phyloP scores from a whole-genome alignment of 225 moss, liverwort and hornwort species.

The Sphagnum contortum region DNA sequence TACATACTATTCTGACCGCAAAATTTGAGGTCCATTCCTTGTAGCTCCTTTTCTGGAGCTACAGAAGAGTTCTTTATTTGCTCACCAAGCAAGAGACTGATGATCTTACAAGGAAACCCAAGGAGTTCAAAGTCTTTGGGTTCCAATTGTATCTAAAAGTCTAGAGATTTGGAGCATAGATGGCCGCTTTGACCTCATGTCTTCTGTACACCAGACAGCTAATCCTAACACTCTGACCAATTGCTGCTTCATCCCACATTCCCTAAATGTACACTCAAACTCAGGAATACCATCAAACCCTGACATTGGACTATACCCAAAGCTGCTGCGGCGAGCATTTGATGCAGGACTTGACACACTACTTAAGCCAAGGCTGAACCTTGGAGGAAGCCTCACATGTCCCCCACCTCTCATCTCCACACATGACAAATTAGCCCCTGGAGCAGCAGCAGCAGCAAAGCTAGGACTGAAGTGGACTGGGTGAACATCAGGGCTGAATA shows the following conservation, averaged over 20 bases:
- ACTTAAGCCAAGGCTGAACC: slow-evolving; percentile 4
- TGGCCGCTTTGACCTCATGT: slow-evolving; percentile 17
- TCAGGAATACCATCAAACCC: slow-evolving; percentile 9
- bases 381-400: neutral
- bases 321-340: neutral
- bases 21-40: too few relatives aligned
- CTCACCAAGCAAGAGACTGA: too few relatives aligned
- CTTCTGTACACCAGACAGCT: slow-evolving; percentile 18
- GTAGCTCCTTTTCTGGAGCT: too few relatives aligned
- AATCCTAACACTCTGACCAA: slow-evolving; percentile 9
- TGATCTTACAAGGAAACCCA: too few relatives aligned
- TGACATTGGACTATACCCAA: slow-evolving; percentile 3
- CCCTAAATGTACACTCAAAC: slow-evolving; percentile 1
- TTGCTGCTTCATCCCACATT: slow-evolving; percentile 4
- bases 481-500: slow-evolving; percentile 4
- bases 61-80: too few relatives aligned
- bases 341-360: slow-evolving; percentile 4
- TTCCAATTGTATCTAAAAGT: slow-evolving; percentile 2
- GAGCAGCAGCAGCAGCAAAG: too few relatives aligned
- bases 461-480: too few relatives aligned
- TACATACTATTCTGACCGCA: too few relatives aligned
- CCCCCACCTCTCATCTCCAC: neutral
- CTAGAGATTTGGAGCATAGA: slow-evolving; percentile 16
- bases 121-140: too few relatives aligned
- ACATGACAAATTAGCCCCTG: too few relatives aligned